Conservation (phyloP, 768 basidiomycete genomes). For the Lentinula sp. region DNA sequence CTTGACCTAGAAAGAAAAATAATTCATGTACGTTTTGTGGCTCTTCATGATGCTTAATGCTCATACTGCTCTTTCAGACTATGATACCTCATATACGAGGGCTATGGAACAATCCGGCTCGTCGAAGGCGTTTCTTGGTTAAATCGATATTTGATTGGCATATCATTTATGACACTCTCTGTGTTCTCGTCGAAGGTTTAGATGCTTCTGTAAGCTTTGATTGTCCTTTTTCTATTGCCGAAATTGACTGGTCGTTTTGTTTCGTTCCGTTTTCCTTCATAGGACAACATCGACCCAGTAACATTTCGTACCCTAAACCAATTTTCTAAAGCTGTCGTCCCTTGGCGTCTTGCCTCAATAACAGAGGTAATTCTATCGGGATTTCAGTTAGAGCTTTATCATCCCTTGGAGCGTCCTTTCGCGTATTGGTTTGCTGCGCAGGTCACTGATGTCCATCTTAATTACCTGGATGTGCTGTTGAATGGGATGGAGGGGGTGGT, state of each 20-base stretch:
- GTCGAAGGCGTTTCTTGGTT: conserved; percentile 59
- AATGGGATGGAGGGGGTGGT: conserved; percentile 17
- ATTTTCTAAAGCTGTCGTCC: conserved; percentile 41
- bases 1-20: conserved; percentile 32
- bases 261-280: neutral
- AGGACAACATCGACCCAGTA: conserved; percentile 20
- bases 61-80: conserved; percentile 31
- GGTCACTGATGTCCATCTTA: conserved; percentile 52
- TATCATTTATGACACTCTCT: conserved; percentile 43
- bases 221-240: conserved; percentile 2
- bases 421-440: conserved; percentile 71
- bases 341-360: conserved; percentile 56
- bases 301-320: conserved; percentile 28
- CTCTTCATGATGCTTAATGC: neutral
- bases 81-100: conserved; percentile 53
- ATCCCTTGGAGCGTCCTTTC: conserved; percentile 59
- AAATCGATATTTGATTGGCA: conserved; percentile 67
- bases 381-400: conserved; percentile 72
- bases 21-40: conserved; percentile 30
- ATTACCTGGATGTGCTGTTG: conserved; percentile 44
- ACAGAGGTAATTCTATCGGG: conserved; percentile 71
- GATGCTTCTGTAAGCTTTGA: conserved; percentile 20
- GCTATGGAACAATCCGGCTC: conserved; percentile 62
- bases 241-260: neutral
- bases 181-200: conserved; percentile 15